phyloP scores from a whole-genome alignment of 2,329 filamentous ascomycete genomes.

The Colletotrichum costaricense region DNA sequence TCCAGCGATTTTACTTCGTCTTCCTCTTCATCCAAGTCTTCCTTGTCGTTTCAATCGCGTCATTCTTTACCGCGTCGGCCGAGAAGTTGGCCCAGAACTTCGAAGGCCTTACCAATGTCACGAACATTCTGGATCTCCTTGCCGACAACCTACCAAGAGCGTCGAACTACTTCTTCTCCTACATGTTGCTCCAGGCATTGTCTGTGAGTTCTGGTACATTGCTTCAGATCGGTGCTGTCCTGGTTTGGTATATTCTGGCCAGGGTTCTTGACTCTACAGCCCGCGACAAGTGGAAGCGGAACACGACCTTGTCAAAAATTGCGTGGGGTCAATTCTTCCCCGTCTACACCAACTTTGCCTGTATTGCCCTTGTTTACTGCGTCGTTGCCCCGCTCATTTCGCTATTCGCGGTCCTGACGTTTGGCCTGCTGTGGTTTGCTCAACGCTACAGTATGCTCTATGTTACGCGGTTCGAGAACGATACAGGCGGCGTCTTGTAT shows the following conservation, averaged over 20 bases:
- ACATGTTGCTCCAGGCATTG: conserved; percentile 95
- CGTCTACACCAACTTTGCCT: conserved; percentile 95
- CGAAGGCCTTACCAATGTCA: conserved; percentile 62
- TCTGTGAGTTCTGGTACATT: conserved; percentile 91
- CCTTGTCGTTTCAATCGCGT: conserved; percentile 88
- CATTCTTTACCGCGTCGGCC: conserved; percentile 74
- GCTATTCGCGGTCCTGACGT: conserved; percentile 93
- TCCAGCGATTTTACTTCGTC: conserved; percentile 91
- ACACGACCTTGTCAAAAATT: conserved; percentile 81
- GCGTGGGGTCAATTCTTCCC: conserved; percentile 96
- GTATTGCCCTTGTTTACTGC: conserved; percentile 89
- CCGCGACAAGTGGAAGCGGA: conserved; percentile 84
- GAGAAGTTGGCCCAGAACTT: conserved; percentile 69
- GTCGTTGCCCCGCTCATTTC: conserved; percentile 91
- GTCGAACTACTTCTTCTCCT: conserved; percentile 98
- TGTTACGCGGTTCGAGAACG: conserved; percentile 87
- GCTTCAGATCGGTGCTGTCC: conserved; percentile 82
- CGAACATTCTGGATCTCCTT: conserved; percentile 76
- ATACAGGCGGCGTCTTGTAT: conserved; percentile 93
- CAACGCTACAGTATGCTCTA: conserved; percentile 98
- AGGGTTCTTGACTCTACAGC: conserved; percentile 86
- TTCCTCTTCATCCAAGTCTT: conserved; percentile 97
- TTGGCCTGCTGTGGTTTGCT: conserved; percentile 90
- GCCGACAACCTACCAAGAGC: conserved; percentile 85
- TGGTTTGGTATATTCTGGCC: conserved; percentile 85